Evolutionary conservation across 495 filamentous ascomycete genomes (phyloP), one percentile per base, ranked within the genome.

Genomic region (Acidomyces sp.): DNA sequence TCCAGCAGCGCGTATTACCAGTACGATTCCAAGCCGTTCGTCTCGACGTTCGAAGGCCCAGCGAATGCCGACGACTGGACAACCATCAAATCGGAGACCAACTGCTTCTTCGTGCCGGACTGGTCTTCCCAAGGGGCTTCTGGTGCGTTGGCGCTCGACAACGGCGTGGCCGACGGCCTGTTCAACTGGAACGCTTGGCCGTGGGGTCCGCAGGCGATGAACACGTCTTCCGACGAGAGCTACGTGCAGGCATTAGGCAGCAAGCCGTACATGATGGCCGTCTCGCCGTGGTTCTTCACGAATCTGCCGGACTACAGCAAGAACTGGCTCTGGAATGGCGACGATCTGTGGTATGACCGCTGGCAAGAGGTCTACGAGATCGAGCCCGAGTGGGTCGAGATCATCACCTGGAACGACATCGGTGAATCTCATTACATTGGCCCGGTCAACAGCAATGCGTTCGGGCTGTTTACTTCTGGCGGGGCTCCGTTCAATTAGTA

Each of bases 131-230:
- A 34, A 10, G 55, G 51, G 3, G 67, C 76, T 3, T 41, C 55
- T 7, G 31, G 12, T 18, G 31, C 31, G 12, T 13, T 28, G 7
- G 26, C 26, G 26, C 9, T 34, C 6, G 20, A 34, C 31, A 34
- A 9, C 16, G 69, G 66, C 0, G 62, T 75, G 17, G 55, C 56
- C 2, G 70, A 79, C 52, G 78, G 80, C 20, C 62, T 69, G 15
- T 80, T 79, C 42, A 73, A 66, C 29, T 85, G 82, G 80, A 75
- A 74, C 47, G 78, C 79, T 2, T 87, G 82, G 82, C 77, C 80
- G 0, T 59, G 68, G 4, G 72, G 75, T 13, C 60, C 70, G 3
- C 7, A 34, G 7, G 6, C 31, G 12, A 34, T 34, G 31, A 55
- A 59, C 1, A 61, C 66, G 20, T 78, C 75, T 55, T 60, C 61